These are phyloP conservation scores for Cadophora sp. DNA, from an alignment of 2,329 filamentous ascomycete species.

Conservation along the genomic window DNA sequence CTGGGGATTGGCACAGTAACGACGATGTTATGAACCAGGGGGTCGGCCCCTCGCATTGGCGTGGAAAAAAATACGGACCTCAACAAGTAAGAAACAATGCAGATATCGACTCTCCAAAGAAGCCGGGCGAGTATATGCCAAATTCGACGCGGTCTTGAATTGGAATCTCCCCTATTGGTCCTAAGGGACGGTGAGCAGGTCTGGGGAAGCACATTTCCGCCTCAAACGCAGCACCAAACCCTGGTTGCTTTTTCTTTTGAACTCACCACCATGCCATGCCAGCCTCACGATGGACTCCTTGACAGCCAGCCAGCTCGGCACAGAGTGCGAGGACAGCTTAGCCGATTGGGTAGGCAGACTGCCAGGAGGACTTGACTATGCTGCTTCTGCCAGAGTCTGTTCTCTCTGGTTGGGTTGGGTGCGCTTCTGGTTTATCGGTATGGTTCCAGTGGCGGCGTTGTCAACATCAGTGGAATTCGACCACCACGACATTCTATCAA, in stretches of 20 bases:
- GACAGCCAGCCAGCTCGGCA: background rate
- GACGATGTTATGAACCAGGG: slow-evolving; percentile 9
- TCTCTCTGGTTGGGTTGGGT: background rate
- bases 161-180: background rate
- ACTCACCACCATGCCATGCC: background rate
- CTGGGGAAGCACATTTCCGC: background rate
- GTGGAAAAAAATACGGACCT: background rate
- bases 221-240: background rate
- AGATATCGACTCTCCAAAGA: background rate
- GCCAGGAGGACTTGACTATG: background rate
- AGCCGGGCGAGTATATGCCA: background rate
- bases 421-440: background rate
- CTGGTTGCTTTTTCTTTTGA: background rate
- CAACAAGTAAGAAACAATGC: background rate
- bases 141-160: background rate
- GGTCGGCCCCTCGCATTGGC: background rate
- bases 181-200: background rate
- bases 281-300: slow-evolving; percentile 7
- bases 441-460: background rate
- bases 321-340: background rate
- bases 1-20: too few relatives aligned
- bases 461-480: too few relatives aligned
- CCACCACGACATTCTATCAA: too few relatives aligned
- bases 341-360: slow-evolving; percentile 5
- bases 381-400: background rate